A percentile compares a stretch with the other conserved stretches of the same genome.
Conservation (phyloP, 179 eudicot genomes). For the Amaranthus tricolor region DNA sequence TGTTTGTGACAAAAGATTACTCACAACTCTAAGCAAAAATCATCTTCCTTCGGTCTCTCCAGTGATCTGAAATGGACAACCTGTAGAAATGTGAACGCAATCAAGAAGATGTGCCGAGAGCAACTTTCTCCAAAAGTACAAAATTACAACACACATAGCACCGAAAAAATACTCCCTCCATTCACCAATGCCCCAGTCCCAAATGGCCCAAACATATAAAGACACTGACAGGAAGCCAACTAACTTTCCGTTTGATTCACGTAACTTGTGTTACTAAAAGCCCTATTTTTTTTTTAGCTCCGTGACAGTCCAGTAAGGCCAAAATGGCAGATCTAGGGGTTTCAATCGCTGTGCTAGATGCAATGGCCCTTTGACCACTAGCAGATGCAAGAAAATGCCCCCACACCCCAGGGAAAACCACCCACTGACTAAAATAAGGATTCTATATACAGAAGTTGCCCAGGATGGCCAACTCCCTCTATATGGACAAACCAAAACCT, state of each 20-base stretch:
- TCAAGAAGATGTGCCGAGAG: neutral
- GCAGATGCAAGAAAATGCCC: too few species aligned
- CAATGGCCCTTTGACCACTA: too few species aligned
- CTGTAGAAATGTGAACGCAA: constrained; percentile 24
- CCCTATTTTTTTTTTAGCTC: neutral
- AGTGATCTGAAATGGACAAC: constrained; percentile 72
- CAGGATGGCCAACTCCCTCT: too few species aligned
- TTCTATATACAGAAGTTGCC: too few species aligned
- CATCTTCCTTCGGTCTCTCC: constrained; percentile 75
- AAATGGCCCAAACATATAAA: too few species aligned
- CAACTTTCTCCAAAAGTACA: neutral
- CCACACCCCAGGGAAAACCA: too few species aligned
- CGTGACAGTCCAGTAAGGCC: neutral
- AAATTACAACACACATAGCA: neutral
- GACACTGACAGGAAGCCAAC: too few species aligned
- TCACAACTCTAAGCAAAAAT: constrained; percentile 70
- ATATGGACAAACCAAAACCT: too few species aligned
- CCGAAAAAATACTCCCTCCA: too few species aligned
- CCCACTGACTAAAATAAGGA: too few species aligned
- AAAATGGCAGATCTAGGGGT: neutral
- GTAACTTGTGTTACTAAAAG: neutral
- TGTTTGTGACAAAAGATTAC: constrained; percentile 24
- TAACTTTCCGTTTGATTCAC: neutral
- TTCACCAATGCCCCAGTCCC: too few species aligned
- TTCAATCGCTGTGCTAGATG: neutral